Evolutionary conservation across 176 grass and related monocot genomes (phyloP), one percentile per base, ranked within the genome.

Genomic region (Ampelocalamus luodianensis): DNA sequence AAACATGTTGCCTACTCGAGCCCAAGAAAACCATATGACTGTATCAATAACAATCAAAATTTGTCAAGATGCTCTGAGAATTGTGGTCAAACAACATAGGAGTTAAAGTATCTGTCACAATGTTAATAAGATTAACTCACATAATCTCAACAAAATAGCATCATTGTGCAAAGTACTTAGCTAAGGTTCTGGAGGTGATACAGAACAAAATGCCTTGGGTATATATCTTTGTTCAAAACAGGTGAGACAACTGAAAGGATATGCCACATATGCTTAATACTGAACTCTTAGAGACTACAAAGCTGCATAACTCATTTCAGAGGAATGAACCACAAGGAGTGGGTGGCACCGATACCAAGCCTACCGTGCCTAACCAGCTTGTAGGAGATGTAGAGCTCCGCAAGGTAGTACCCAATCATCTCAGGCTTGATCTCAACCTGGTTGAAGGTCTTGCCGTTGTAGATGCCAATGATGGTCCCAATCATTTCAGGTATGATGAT

Each of bases 401-500:
- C 91, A 2, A 92, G 73, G 72, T 92, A 92, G 75, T 92, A 87
- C 29, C 91, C 91, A 20, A 92, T 92, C 91, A 92, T 92, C 80
- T 92, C 91, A 22, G 91, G 91, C 76, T 77, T 92, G 51, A 92
- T 92, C 76, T 92, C 90, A 38, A 92, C 90, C 75, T 86, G 79
- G 59, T 92, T 92, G 63, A 92, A 92, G 10, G 87, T 89, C 74
- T 92, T 92, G 10, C 90, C 90, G 9, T 92, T 92, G 83, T 92
- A 89, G 14, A 92, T 79, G 0, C 87, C 90, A 0, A 92, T 10
- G 2, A 92, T 71, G 90, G 87, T 92, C 3, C 90, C 87, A 7
- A 92, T 92, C 90, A 92, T 92, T 83, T 92, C 90, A 26, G 87
- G 90, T 0, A 92, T 87, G 42, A 92, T 92, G 50, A 92, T 92